Percentiles rank a stretch among this genome's conserved stretches.
Conservation (phyloP, 305 asterid species). For the Striga hermonthica region DNA sequence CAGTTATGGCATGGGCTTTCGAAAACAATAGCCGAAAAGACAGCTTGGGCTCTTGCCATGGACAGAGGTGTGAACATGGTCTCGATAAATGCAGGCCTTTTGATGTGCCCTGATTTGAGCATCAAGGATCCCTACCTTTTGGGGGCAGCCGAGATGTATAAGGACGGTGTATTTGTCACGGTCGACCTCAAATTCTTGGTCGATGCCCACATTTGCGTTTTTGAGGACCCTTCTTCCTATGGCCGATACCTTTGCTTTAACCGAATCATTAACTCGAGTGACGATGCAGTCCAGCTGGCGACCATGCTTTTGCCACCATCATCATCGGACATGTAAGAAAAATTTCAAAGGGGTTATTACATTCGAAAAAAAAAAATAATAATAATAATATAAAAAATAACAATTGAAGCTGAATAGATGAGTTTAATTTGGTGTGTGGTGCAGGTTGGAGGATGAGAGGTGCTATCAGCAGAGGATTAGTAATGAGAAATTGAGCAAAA, state of each 20-base stretch:
- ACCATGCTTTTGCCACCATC: slow-evolving; percentile 45
- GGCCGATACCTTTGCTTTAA: slow-evolving; percentile 89
- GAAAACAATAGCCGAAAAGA: slow-evolving; percentile 82
- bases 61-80: slow-evolving; percentile 91
- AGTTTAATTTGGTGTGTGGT: neutral
- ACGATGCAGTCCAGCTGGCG: slow-evolving; percentile 59
- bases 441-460: slow-evolving; percentile 49
- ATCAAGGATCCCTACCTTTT: slow-evolving; percentile 73
- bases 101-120: slow-evolving; percentile 57
- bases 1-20: slow-evolving; percentile 92
- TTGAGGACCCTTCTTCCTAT: slow-evolving; percentile 71
- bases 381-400: no score
- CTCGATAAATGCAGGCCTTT: slow-evolving; percentile 67
- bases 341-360: no score
- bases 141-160: slow-evolving; percentile 89
- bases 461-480: slow-evolving; percentile 61
- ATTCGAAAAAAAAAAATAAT: no score
- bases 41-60: slow-evolving; percentile 95
- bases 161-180: slow-evolving; percentile 73
- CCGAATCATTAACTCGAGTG: slow-evolving; percentile 47
- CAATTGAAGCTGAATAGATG: no score
- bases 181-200: slow-evolving; percentile 76
- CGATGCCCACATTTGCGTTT: slow-evolving; percentile 82
- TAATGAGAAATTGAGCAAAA: slow-evolving; percentile 68
- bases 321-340: slow-evolving; percentile 37